Evolutionary conservation across 2,329 filamentous ascomycete species (phyloP).

Genomic region (Calonectria ilicicola): DNA sequence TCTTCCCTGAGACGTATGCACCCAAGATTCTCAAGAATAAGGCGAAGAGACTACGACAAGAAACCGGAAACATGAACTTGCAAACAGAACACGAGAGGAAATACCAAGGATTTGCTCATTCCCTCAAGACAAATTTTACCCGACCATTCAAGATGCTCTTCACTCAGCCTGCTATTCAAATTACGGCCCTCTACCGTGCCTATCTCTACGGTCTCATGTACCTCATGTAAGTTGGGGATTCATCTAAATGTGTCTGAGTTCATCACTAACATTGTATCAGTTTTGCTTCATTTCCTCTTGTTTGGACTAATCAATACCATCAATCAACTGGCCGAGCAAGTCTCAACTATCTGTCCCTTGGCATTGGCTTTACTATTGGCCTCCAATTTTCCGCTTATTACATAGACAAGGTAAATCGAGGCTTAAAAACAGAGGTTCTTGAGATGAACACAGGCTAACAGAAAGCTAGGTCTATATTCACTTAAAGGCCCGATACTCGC

Average conservation of each 20-base stretch:
- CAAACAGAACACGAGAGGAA: slow-evolving; percentile 45
- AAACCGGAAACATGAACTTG: slow-evolving; percentile 43
- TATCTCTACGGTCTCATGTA: slow-evolving; percentile 68
- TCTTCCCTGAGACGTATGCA: slow-evolving; percentile 54
- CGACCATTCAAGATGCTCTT: slow-evolving; percentile 6
- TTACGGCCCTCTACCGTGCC: slow-evolving; percentile 61
- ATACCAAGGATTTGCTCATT: slow-evolving; percentile 39
- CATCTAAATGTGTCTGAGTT: rapidly evolving
- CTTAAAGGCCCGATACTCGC: slow-evolving; percentile 41
- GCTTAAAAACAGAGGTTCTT: no score
- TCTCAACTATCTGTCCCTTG: slow-evolving; percentile 65
- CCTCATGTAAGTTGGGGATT: slow-evolving; percentile 49
- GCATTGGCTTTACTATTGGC: slow-evolving; percentile 66
- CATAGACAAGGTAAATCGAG: slow-evolving; percentile 45
- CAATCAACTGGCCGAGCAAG: slow-evolving; percentile 60
- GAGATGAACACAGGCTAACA: background rate
- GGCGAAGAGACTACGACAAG: slow-evolving; percentile 41
- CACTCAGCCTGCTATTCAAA: slow-evolving; percentile 62
- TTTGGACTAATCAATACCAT: slow-evolving; percentile 61
- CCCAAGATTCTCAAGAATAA: slow-evolving; percentile 46
- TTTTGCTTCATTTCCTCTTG: slow-evolving; percentile 63
- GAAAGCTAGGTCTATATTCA: slow-evolving; percentile 39
- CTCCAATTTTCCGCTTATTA: slow-evolving; percentile 61
- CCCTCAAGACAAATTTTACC: slow-evolving; percentile 46
- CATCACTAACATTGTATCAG: slow-evolving; percentile 21